Evolutionary conservation across 306 rosid genomes (phyloP).

Genomic region (Cicer yamashitae): DNA sequence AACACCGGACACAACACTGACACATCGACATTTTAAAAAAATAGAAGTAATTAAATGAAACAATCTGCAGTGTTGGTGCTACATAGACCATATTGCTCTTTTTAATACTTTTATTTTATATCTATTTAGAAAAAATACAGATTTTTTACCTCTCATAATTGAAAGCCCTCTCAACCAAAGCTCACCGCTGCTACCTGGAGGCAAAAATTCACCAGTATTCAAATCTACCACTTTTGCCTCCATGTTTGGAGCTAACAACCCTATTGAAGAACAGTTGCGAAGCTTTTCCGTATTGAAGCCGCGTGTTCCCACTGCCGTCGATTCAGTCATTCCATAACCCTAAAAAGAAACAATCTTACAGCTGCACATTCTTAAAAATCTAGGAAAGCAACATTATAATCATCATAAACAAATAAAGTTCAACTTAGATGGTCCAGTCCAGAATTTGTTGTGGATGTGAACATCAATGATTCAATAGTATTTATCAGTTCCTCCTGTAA

Average conservation of each 20-base stretch:
- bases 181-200: conserved; percentile 76
- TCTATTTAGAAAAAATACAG: conserved; percentile 35
- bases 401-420: conserved; percentile 24
- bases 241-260: conserved; percentile 87
- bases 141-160: conserved; percentile 70
- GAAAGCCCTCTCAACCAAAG: conserved; percentile 87
- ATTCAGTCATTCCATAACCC: conserved; percentile 95
- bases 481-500: neutral
- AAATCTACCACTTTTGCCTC: conserved; percentile 83
- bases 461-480: neutral
- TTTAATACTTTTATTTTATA: neutral
- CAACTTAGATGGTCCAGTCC: conserved; percentile 27
- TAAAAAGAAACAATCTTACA: conserved; percentile 43
- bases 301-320: conserved; percentile 73
- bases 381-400: conserved; percentile 10
- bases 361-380: conserved; percentile 31
- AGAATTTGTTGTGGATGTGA: conserved; percentile 12
- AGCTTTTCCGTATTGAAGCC: conserved; percentile 70
- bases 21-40: too few species aligned
- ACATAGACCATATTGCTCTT: neutral
- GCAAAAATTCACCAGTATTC: conserved; percentile 61
- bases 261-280: conserved; percentile 65
- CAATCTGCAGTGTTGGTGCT: too few species aligned
- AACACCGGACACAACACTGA: too few species aligned
- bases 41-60: too few species aligned